Base-by-base conservation (phyloP, 1,139 yeast species). In the Yamadazyma membranifaciens region DNA sequence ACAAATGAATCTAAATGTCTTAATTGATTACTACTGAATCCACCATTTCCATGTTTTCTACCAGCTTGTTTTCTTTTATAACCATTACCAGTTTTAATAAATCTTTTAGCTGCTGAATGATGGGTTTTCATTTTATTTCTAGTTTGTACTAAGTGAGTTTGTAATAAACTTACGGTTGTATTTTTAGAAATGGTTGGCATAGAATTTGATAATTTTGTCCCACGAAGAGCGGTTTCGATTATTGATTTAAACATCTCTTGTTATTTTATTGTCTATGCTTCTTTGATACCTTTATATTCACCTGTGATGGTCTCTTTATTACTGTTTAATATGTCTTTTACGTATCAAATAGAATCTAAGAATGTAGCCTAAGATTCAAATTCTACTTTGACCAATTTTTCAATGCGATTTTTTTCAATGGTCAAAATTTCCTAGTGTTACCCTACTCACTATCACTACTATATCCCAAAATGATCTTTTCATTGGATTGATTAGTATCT, bases 31-130 rank as follows among this genome's bases (percentile, higher is more conserved):
- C 79, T 66, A 37, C 91, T 78, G 83, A 94, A 89, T 20, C 95
- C 92, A 3, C 91, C 88, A 55, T 88, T 89, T 37, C 98, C 97
- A 62, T 89, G 98, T 54, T 87, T 86, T 65, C 96, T 79, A 9
- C 96, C 95, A 15, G 95, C 87, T 53, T 81, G 83, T 44, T 87
- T 87, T 56, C 82, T 69, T 55, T 74, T 75, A 54, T 59, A 60
- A 6, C 54, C 54, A 36, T 59, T 57, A 3, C 74, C 74, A n/a
- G 84, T 81, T 52, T 80, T 82, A 60, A 87, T 77, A 80, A 91
- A 84, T 64, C 96, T 76, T 59, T 85, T 87, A 37, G 91, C 89
- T 9, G 95, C 85, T 6, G 88, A 82, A 55, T 83, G 78, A 55
- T 83, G 86, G 7, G 89, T 76, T 59, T 83, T 83, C 66, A 77